Evolutionary conservation across 2,329 filamentous ascomycete species (phyloP), one percentile per base, ranked within the genome.

Genomic region (Trichoderma polysporum): DNA sequence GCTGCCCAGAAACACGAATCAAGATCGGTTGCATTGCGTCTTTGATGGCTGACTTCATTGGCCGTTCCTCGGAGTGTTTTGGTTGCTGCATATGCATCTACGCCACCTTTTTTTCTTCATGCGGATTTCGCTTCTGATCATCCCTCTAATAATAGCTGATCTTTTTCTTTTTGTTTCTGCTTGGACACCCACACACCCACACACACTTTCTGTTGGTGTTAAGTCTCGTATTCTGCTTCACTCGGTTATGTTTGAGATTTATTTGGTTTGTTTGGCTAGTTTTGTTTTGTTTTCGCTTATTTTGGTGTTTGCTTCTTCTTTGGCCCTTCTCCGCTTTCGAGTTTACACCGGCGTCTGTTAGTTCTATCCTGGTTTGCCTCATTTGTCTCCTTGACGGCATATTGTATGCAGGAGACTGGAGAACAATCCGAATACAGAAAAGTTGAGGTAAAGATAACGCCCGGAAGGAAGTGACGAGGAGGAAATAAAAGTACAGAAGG

Each of bases 91-190:
- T 37, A 61, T 61, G 58, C 58, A 50, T 25, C 19, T 37, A 22
- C 54, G 54, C 54, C 54, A 58, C 54, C 54, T 29, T 39, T n/a
- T n/a, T n/a, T n/a, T n/a, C n/a, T n/a, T n/a, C n/a, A 54, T 58
- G 39, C 58, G 45, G 45, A 27, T 19, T 61, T 50, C 19, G n/a
- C 41, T 45, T 45, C 54, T 58, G 19, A 35, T 22, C 25, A 3
- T 29, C 58, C 4, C 31, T 27, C 29, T 29, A n/a, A 58, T 49
- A 50, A 31, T 25, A 13, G 37, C 35, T 39, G 56, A 45, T 29
- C n/a, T 29, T 12, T 37, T 50, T 37, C 9, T 35, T n/a, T 4
- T 58, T 41, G 10, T 45, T 2, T 33, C 33, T 53, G 50, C 31
- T 25, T 35, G 19, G 33, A 37, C 19, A 15, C 52, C 25, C 31